Conservation (phyloP, 2,329 filamentous ascomycete genomes). For the Zymoseptoria crescenta region DNA sequence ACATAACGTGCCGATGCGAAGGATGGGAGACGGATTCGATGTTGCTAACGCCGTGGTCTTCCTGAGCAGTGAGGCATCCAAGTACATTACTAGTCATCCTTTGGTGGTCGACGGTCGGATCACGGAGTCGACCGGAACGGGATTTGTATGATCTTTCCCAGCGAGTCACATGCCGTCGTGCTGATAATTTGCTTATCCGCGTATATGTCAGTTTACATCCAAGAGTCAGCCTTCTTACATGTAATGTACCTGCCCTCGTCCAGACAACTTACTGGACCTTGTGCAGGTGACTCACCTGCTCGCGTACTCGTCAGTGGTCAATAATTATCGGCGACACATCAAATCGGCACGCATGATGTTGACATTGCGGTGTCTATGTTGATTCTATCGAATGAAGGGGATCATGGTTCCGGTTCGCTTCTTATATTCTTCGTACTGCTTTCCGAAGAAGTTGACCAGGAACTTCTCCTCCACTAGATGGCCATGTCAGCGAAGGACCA, state of each 20-base stretch:
- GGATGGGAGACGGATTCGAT: constrained; percentile 52
- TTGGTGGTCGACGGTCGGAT: constrained; percentile 40
- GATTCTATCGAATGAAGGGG: constrained; percentile 54
- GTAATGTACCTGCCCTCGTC: no score
- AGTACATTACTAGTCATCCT: constrained; percentile 74
- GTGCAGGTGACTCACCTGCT: no score
- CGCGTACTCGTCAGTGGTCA: no score
- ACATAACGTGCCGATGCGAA: constrained; percentile 51
- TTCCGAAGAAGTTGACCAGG: constrained; percentile 72
- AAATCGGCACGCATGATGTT: background rate
- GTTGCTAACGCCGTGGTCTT: constrained; percentile 81
- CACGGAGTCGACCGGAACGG: constrained; percentile 22
- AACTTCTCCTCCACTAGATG: constrained; percentile 64
- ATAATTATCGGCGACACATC: no score
- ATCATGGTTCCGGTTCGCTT: constrained; percentile 67
- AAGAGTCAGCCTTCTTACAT: no score
- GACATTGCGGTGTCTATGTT: background rate
- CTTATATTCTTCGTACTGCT: constrained; percentile 70
- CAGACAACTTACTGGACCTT: no score
- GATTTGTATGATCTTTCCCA: constrained; percentile 1
- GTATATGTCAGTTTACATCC: no score
- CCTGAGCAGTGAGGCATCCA: constrained; percentile 74
- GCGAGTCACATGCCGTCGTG: background rate
- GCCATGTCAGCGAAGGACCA: constrained; percentile 2
- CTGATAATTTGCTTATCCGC: background rate